Conservation (phyloP, 495 filamentous ascomycete species). For the Penicillium malachiteum region DNA sequence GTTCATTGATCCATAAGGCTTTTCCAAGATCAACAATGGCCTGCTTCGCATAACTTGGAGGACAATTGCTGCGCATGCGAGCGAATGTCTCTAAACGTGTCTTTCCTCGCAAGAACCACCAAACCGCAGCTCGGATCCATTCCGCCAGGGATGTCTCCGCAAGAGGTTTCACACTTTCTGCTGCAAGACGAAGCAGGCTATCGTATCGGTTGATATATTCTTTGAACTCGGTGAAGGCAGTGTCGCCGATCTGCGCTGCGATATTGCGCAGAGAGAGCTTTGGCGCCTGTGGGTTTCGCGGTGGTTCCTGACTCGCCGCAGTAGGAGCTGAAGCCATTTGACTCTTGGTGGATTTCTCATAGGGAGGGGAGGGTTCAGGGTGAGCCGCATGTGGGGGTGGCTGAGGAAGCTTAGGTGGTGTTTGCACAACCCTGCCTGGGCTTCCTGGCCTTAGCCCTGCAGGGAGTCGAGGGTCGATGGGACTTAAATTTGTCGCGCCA, state of each 20-base stretch:
- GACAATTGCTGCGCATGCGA: slow-evolving; percentile 51
- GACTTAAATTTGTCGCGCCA: slow-evolving; percentile 17
- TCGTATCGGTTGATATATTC: slow-evolving; percentile 63
- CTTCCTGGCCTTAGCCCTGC: slow-evolving; percentile 22
- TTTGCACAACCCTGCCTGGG: slow-evolving; percentile 15
- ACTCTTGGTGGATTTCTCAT: slow-evolving; percentile 2
- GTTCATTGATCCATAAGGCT: slow-evolving; percentile 73
- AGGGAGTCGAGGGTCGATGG: slow-evolving; percentile 26
- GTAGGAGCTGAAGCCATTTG: slow-evolving; percentile 21
- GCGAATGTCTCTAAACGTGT: slow-evolving; percentile 68
- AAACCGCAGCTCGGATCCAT: slow-evolving; percentile 68
- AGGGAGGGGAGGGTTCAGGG: background rate
- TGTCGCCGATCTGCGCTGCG: slow-evolving; percentile 53
- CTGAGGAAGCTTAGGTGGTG: slow-evolving; percentile 4
- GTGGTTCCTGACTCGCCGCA: slow-evolving; percentile 20
- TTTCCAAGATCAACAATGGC: slow-evolving; percentile 80
- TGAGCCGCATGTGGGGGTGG: background rate
- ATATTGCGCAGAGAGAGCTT: slow-evolving; percentile 41
- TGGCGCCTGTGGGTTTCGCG: slow-evolving; percentile 34
- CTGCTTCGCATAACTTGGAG: slow-evolving; percentile 48
- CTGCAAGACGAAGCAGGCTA: slow-evolving; percentile 66
- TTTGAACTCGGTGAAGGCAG: slow-evolving; percentile 67
- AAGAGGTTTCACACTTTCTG: slow-evolving; percentile 67
- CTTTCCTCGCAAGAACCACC: slow-evolving; percentile 87
- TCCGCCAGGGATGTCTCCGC: slow-evolving; percentile 57